Base-by-base conservation (phyloP, 768 basidiomycete genomes). In the Chlorophyllum brunneum region DNA sequence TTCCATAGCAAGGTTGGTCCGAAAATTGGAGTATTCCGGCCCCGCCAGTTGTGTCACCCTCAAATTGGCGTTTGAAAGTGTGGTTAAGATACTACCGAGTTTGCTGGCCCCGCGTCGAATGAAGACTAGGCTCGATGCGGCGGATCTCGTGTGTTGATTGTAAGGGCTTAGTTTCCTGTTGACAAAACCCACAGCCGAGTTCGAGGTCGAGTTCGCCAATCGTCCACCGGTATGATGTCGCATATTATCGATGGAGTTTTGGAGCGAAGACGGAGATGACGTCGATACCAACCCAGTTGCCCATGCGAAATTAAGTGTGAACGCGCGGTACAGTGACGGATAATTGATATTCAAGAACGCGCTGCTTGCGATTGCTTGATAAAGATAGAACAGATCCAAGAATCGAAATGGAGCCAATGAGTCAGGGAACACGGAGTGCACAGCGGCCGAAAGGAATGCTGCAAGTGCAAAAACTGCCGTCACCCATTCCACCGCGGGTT, bases 271-370 rank as follows among this genome's bases (percentile, higher is more conserved):
- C 9, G 71, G 66, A 1, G 76, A 59, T 0, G 81, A 78, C 5
- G 71, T 55, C 18, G 78, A 67, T 51, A 92, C 79, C 10, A 98
- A 69, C 0, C 92, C 91, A 63, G 95, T 67, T 0, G 89, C 78
- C 94, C 93, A 98, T 0, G 85, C 81, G 58, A 95, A 97, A 62
- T 98, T 98, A 62, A 85, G 74, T 2, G 88, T 75, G 59, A 85
- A 98, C 20, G 86, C 79, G 47, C 83, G 78, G 67, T 93, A 98
- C 10, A 86, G 79, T 34, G 81, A 78, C 1, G 95, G 89, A 63
- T 94, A 98, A 66, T 98, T 88, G 63, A 98, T 78, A 58, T 81
- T 80, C 50, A 97, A 77, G 58, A 98, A 76, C 2, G 79, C 86
- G 2, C 89, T 85, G 23, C 81, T 78, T 23, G 87, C 91, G 46